These are phyloP conservation scores for Neurospora pannonica DNA, from an alignment of 495 filamentous ascomycete genomes.

Conservation along the genomic window DNA sequence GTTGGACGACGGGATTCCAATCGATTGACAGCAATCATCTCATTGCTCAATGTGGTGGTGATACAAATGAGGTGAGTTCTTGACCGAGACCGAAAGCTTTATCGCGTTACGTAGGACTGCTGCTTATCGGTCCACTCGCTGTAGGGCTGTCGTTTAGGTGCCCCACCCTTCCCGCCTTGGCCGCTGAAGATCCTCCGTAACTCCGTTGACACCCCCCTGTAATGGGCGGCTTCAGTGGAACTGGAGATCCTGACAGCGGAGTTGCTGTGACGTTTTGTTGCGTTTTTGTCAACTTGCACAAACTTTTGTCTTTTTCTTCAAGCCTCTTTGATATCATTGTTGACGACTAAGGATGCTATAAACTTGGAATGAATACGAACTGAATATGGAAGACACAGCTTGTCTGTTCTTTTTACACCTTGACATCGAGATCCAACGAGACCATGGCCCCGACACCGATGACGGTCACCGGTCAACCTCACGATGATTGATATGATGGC, in stretches of 20 bases:
- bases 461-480: not conserved
- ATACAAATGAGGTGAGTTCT: not conserved
- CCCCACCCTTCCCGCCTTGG: not conserved
- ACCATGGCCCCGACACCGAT: not conserved
- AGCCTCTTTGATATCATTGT: not conserved
- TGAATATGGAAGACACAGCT: not conserved
- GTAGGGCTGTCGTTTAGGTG: not conserved
- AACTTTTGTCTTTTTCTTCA: not conserved
- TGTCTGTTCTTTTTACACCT: not conserved
- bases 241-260: not conserved
- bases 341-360: not conserved
- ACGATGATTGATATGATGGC: not conserved
- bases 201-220: not conserved
- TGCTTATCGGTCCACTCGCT: not conserved
- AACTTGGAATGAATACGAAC: not conserved
- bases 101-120: not conserved
- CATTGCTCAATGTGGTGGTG: not conserved
- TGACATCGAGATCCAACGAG: not conserved
- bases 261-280: not conserved
- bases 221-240: not conserved
- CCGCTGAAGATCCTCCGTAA: not conserved
- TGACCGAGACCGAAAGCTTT: not conserved
- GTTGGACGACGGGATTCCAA: not conserved
- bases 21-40: not conserved
- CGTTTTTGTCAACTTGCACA: not conserved